Evolutionary conservation across 2,329 filamentous ascomycete species (phyloP), one percentile per base, ranked within the genome.

Genomic region (Xylariaceae sp.): DNA sequence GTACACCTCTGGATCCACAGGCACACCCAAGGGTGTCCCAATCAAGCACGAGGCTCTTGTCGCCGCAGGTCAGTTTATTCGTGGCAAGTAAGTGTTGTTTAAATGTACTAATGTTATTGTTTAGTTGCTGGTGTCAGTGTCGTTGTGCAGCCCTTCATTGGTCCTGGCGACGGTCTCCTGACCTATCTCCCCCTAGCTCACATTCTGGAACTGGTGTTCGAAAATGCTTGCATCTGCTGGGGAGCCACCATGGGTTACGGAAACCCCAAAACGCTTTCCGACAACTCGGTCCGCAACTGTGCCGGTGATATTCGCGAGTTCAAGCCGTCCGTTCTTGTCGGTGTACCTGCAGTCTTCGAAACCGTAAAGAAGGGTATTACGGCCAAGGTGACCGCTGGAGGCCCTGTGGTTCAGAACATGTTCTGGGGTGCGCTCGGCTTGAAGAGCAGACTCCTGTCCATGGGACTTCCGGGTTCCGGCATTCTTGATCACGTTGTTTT

Each of bases 351-450:
- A 35, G 90, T 96, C 2, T 96, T 90, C 88, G 91, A 96, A 75
- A 88, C 88, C 2, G 88, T 96, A 62, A 95, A 94, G 83, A 96
- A 96, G 78, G 91, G 91, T 62, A 90, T 96, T 68, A 76, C 92
- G 60, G 79, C 79, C 72, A 92, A 92, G 77, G 85, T 95, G 58
- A 83, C 87, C 72, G 82, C 85, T 65, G 82, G 86, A 69, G 87
- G 84, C 70, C 76, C 82, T 13, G 64, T 96, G 39, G 82, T 87
- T 55, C 87, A 83, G 74, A 88, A 88, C 65, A 77, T 96, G 71
- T 96, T 96, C 80, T 85, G 82, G 82, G 78, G 77, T 52, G 80
- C 81, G 2, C 71, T 84, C 64, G 77, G 76, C 66, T 76, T 81
- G 48, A 85, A 85, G 74, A 74, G 74, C 58, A 75, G 74, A 56